Evolutionary conservation across 2,329 filamentous ascomycete species (phyloP).

Genomic region (Aspergillus puulaauensis): DNA sequence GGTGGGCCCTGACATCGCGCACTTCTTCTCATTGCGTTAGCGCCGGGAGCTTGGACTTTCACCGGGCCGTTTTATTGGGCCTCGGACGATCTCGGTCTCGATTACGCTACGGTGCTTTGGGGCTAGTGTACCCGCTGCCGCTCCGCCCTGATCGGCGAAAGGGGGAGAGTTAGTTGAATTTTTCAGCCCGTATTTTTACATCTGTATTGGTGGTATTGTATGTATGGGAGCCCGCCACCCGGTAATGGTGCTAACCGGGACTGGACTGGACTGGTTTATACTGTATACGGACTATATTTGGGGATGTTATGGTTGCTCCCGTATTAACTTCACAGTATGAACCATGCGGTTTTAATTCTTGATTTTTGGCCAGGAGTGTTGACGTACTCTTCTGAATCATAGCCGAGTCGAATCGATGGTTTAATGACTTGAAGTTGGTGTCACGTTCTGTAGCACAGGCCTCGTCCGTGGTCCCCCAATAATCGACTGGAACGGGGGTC

Average conservation of each 20-base stretch:
- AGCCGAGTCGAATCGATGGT: background rate
- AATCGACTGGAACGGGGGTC: background rate
- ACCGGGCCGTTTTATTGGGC: background rate
- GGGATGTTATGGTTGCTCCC: too few relatives aligned
- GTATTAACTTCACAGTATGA: too few relatives aligned
- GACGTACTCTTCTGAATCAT: background rate
- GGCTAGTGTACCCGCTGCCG: background rate
- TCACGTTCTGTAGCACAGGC: background rate
- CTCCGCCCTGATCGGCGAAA: background rate
- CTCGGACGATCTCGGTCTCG: background rate
- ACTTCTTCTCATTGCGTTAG: constrained; percentile 4
- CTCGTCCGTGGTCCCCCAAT: background rate
- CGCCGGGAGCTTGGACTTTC: constrained; percentile 15
- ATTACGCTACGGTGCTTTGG: background rate
- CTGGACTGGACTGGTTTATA: too few relatives aligned
- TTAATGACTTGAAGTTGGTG: background rate
- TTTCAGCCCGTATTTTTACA: background rate
- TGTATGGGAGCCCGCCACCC: too few relatives aligned
- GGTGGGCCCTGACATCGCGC: background rate
- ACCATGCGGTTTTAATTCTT: too few relatives aligned
- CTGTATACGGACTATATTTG: too few relatives aligned
- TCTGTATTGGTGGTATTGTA: background rate
- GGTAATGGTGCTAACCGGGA: too few relatives aligned
- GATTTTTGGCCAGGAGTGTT: background rate
- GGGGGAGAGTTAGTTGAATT: too few relatives aligned